These are phyloP conservation scores for Globisporangium emineosum DNA, from an alignment of 352 stramenopile genomes.

Conservation along the genomic window DNA sequence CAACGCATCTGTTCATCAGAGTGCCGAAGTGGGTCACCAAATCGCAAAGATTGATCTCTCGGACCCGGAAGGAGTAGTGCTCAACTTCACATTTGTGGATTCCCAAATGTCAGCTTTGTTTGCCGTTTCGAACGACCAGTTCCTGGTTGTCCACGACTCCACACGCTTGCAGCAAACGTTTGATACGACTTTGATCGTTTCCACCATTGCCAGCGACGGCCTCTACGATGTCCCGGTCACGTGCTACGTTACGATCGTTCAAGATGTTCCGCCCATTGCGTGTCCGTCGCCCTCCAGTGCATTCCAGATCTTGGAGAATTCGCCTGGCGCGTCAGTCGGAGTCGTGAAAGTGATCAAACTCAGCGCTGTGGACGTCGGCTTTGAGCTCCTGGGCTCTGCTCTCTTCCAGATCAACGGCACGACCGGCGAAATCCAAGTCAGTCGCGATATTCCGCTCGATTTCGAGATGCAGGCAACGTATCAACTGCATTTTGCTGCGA, in stretches of 20 bases:
- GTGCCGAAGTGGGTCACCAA: slow-evolving; percentile 16
- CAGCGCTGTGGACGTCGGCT: neutral
- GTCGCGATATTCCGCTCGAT: slow-evolving; percentile 30
- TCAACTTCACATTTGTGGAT: slow-evolving; percentile 6
- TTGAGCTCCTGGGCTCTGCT: slow-evolving; percentile 10
- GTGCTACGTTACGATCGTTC: slow-evolving; percentile 22
- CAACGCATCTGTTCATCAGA: slow-evolving; percentile 32
- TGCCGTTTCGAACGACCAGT: slow-evolving; percentile 12
- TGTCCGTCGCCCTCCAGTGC: slow-evolving; percentile 14
- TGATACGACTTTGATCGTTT: neutral
- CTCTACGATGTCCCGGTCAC: slow-evolving; percentile 21
- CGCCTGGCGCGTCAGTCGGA: slow-evolving; percentile 7
- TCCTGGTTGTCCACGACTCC: slow-evolving; percentile 1
- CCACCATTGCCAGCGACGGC: slow-evolving; percentile 18
- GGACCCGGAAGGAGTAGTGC: slow-evolving; percentile 2
- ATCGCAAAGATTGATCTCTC: slow-evolving; percentile 9
- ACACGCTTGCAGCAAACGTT: slow-evolving; percentile 4
- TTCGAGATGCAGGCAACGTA: slow-evolving; percentile 34
- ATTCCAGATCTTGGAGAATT: slow-evolving; percentile 15
- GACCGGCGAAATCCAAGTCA: slow-evolving; percentile 30
- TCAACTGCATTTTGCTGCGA: slow-evolving; percentile 30
- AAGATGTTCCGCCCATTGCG: slow-evolving; percentile 30
- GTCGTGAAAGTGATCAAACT: neutral
- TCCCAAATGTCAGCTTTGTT: neutral
- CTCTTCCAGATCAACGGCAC: slow-evolving; percentile 39